Conservation (phyloP, 371 early-diverging fungal species). For the Parasitella parasitica region DNA sequence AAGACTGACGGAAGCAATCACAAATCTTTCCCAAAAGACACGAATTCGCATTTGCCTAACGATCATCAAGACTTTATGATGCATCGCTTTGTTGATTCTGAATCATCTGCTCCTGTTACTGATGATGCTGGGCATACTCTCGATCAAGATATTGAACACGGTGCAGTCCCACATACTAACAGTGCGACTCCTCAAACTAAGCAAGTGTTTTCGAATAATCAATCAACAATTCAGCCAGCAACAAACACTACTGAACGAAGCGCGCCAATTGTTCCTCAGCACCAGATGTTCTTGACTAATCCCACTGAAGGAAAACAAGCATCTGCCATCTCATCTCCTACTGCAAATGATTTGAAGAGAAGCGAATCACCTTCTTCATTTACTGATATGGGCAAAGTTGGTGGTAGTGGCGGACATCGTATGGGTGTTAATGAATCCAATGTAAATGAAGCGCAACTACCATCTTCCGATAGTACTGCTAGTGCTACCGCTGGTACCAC, state of each 20-base stretch:
- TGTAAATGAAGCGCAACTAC: not conserved
- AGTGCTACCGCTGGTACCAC: not conserved
- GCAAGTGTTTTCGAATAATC: not conserved
- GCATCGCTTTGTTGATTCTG: constrained; percentile 7
- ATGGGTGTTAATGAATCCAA: not conserved
- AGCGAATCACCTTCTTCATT: not conserved
- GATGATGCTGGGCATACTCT: constrained; percentile 1
- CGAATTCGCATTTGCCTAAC: not conserved
- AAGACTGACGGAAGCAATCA: no score
- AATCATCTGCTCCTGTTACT: not conserved
- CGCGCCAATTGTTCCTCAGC: not conserved
- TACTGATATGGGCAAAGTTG: not conserved
- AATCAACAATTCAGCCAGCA: not conserved
- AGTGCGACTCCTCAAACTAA: not conserved
- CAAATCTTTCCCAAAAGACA: not conserved
- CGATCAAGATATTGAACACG: not conserved
- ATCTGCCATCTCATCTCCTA: not conserved
- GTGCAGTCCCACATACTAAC: not conserved
- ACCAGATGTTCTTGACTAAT: not conserved
- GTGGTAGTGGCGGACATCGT: not conserved
- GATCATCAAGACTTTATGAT: not conserved
- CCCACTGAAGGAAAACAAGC: not conserved
- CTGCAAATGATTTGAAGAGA: not conserved
- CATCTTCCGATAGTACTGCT: not conserved
- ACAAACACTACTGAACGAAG: not conserved